These are phyloP conservation scores for Athelia sp. DNA, from an alignment of 1,284 basidiomycete genomes.

Conservation along the genomic window DNA sequence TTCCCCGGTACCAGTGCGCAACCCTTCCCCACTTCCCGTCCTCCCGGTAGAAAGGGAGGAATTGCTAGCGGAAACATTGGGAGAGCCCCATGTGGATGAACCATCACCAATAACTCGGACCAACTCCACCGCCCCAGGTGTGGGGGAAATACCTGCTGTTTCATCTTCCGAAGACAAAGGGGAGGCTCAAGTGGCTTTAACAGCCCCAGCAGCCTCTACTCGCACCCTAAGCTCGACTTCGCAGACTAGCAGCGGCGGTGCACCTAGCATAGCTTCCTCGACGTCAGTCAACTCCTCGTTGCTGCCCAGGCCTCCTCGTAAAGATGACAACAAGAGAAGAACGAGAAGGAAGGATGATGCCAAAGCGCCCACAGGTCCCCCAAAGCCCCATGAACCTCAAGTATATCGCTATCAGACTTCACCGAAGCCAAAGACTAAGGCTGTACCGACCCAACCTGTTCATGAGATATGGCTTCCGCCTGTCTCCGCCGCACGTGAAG, in stretches of 20 bases:
- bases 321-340: background rate
- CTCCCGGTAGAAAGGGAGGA: no score
- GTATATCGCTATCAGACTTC: background rate
- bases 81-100: no score
- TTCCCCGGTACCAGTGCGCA: no score
- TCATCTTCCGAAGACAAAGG: no score
- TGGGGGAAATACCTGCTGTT: no score
- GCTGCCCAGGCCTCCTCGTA: background rate
- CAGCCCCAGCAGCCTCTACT: background rate
- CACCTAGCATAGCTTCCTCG: background rate
- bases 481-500: conserved; percentile 26
- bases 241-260: background rate
- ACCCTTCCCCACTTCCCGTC: no score
- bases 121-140: no score
- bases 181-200: no score
- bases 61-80: no score
- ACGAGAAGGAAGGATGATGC: background rate
- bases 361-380: background rate
- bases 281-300: background rate
- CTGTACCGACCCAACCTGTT: background rate
- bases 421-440: background rate
- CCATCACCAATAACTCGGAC: no score
- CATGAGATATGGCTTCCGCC: conserved; percentile 39
- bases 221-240: background rate
- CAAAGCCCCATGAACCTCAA: background rate